Evolutionary conservation across 306 rosid species (phyloP), one percentile per base, ranked within the genome.

Genomic region (Lablab purpureus): DNA sequence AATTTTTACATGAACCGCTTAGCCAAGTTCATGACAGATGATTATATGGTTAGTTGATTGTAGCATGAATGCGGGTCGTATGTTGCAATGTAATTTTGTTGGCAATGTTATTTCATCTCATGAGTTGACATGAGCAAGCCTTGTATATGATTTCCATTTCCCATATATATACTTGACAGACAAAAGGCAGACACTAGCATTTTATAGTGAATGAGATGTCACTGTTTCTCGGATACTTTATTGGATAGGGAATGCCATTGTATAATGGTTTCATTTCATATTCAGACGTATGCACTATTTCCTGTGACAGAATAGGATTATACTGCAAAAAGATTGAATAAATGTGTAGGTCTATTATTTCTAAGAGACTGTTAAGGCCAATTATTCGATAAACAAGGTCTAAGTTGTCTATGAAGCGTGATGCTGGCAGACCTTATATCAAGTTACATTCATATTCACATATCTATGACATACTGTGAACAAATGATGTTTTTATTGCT

Each of bases 351-450:
- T 19, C 21, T 62, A 75, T 12, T 30, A 18, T 12, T 75, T 62
- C 34, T 28, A 46, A 18, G 54, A 62, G 17, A 43, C 46, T 60
- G 60, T 75, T 75, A 28, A 22, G 50, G 1, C 36, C 51, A 63
- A 46, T 76, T 63, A 47, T 63, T 76, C 73, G 34, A 23, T 63
- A 76, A 64, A 76, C 64, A 21, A 21, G 71, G 41, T 27, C 69
- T n/a, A 41, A 10, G 3, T 41, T 41, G 13, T 32, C 41, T 40
- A 43, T 17, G 18, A 12, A 56, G 30, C 55, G 22, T 45, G 10
- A 17, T n/a, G 23, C 37, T 30, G 71, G 23, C 60, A 59, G 9
- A 27, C 62, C 59, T 60, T 60, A 12, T 17, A 25, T 74, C 68
- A 74, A 51, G 47, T n/a, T 34, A 54, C 17, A 12, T 51, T 19